Conservation (phyloP, 257 asterid genomes). For the Solanum bulbocastanum region DNA sequence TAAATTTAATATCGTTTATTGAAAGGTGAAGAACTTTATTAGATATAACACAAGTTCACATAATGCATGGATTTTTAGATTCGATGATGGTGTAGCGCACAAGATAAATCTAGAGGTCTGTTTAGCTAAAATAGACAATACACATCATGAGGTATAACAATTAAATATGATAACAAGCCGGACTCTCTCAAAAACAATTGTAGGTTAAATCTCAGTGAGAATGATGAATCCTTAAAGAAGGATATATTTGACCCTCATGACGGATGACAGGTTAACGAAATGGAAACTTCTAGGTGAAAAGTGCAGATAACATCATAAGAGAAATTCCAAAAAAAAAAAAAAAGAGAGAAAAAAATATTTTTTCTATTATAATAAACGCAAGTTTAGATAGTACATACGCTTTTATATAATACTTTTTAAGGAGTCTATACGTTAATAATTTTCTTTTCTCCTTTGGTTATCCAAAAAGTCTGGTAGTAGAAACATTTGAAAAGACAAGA, state of each 20-base stretch:
- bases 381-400: background rate
- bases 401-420: too few relatives aligned
- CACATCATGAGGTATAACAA: background rate
- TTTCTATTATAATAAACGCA: background rate
- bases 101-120: background rate
- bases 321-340: background rate
- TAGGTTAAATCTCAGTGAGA: background rate
- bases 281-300: too few relatives aligned
- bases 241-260: background rate
- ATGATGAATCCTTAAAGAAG: background rate
- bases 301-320: background rate
- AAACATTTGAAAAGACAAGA: background rate
- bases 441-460: background rate
- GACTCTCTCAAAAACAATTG: background rate
- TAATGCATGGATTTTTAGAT: accelerated
- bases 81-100: accelerated
- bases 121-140: background rate
- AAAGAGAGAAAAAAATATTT: background rate
- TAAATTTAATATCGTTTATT: accelerated
- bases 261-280: too few relatives aligned
- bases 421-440: background rate
- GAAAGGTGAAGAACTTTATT: background rate
- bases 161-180: background rate
- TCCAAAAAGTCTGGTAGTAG: background rate
- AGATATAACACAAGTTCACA: background rate